Base-by-base conservation (phyloP, 345 rosid genomes). In the Turritis glabra region DNA sequence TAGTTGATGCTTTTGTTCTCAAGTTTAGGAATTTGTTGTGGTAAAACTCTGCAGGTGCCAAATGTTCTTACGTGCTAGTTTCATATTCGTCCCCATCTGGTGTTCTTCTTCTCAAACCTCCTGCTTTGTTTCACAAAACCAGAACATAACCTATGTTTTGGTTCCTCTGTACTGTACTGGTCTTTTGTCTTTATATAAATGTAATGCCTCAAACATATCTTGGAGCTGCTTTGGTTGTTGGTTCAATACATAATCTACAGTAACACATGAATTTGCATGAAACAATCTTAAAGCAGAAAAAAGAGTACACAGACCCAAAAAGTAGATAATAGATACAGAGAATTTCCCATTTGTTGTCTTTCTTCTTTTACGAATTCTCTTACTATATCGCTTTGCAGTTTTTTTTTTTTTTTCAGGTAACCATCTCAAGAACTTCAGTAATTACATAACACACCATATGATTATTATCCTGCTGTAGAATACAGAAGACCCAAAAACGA, bases 401-500 rank as follows among this genome's bases (percentile, higher is more conserved):
- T 65, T 23, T 37, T 3, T 29, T 25, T 10, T 10, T 50, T 33
- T 23, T 46, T 5, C 25, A 23, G 15, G 37, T 55, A 44, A 46
- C 50, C 56, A 73, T 55, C 72, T 65, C 72, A 65, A 33, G 43
- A 74, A 57, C 60, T 66, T 56, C 17, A 65, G 67, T 74, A 57
- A 65, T 57, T 65, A 74, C 72, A 66, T 33, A 65, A 25, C 77
- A 54, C 15, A 65, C 57, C 66, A 74, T 74, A 33, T 65, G 32
- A 64, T 64, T 53, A 54, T 54, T 8, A 64, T 23, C 19, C 33
- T 62, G 61, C 51, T 37, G 51, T 53, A 18, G 40, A 68, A 68
- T 54, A 40, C 55, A 29, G 52, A 40, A 29, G 69, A 63, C 22
- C 25, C 38, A 44, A 46, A 63, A 55, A 30, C 57, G 11, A 65